Conservation (phyloP, 2,329 filamentous ascomycete species). For the Phyllosticta ampelicida region DNA sequence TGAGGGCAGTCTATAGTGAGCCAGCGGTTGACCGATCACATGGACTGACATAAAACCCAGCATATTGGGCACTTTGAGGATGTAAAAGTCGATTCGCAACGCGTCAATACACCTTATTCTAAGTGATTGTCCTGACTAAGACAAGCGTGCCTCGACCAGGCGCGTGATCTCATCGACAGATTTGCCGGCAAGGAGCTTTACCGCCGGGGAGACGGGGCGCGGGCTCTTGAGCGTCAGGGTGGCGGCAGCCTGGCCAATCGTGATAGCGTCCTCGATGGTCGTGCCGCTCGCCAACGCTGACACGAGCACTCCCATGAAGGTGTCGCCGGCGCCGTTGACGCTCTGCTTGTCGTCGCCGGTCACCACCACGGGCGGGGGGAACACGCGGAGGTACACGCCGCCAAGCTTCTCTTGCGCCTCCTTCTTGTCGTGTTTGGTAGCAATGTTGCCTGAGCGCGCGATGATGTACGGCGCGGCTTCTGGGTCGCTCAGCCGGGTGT, state of each 20-base stretch:
- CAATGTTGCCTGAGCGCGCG: background rate
- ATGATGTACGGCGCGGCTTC: constrained; percentile 61
- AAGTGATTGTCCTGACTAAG: too few relatives aligned
- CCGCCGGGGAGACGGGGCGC: background rate
- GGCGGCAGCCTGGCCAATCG: constrained; percentile 71
- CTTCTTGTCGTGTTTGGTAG: constrained; percentile 23
- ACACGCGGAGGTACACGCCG: constrained; percentile 70
- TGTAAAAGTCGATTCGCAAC: too few relatives aligned
- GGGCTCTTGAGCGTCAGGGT: constrained; percentile 62
- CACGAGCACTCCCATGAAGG: constrained; percentile 76
- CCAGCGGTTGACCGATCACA: too few relatives aligned
- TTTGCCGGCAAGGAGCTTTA: too few relatives aligned
- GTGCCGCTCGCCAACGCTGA: constrained; percentile 56
- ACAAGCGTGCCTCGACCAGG: too few relatives aligned
- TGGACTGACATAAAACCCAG: too few relatives aligned
- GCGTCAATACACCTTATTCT: too few relatives aligned
- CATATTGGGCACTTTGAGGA: too few relatives aligned
- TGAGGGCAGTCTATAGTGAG: too few relatives aligned
- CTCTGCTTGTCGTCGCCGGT: constrained; percentile 61
- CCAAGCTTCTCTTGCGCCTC: constrained; percentile 47
- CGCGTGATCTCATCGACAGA: too few relatives aligned
- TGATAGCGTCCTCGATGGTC: constrained; percentile 52
- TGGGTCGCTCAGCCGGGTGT: constrained; percentile 53
- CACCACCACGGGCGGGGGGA: constrained; percentile 50
- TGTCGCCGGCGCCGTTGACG: constrained; percentile 92